A percentile compares a stretch with the other conserved stretches of the same genome.
These are phyloP conservation scores for Sclerotinia sclerotiorum DNA, from an alignment of 2,329 filamentous ascomycete genomes.

Conservation along the genomic window DNA sequence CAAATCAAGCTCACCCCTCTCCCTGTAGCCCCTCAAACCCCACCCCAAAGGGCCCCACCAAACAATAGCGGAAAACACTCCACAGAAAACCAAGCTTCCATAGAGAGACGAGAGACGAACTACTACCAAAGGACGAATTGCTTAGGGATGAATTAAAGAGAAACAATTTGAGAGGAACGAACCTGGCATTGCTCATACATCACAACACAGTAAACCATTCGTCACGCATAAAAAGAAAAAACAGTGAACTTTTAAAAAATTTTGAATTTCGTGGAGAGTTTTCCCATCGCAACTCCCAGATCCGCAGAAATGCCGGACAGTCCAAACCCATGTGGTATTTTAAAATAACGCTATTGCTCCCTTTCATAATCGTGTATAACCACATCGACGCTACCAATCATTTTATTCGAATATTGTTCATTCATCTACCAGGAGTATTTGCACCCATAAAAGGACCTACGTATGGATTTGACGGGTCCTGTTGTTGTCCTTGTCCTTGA, in stretches of 20 bases:
- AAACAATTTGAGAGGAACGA: too few relatives aligned
- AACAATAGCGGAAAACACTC: too few relatives aligned
- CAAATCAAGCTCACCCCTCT: too few relatives aligned
- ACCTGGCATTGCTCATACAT: too few relatives aligned
- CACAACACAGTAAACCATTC: background rate
- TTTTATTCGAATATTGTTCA: background rate
- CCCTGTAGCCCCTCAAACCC: too few relatives aligned
- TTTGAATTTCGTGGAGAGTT: background rate
- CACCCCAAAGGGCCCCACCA: too few relatives aligned
- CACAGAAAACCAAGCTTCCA: too few relatives aligned
- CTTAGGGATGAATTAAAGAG: too few relatives aligned
- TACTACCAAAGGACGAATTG: too few relatives aligned
- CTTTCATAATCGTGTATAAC: background rate
- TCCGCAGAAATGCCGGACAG: background rate
- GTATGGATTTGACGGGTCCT: constrained; percentile 29
- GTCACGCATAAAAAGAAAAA: background rate
- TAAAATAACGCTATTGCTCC: background rate
- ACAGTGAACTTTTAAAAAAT: background rate
- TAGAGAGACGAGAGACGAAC: too few relatives aligned
- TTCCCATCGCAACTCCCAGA: background rate
- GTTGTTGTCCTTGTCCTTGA: constrained; percentile 16
- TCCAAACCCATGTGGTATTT: background rate
- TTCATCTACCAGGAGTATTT: constrained; percentile 38
- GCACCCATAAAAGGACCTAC: constrained; percentile 41
- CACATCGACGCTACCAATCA: background rate